Evolutionary conservation across 1,139 yeast species (phyloP).

Genomic region (Lodderomyces metapsilosis): DNA sequence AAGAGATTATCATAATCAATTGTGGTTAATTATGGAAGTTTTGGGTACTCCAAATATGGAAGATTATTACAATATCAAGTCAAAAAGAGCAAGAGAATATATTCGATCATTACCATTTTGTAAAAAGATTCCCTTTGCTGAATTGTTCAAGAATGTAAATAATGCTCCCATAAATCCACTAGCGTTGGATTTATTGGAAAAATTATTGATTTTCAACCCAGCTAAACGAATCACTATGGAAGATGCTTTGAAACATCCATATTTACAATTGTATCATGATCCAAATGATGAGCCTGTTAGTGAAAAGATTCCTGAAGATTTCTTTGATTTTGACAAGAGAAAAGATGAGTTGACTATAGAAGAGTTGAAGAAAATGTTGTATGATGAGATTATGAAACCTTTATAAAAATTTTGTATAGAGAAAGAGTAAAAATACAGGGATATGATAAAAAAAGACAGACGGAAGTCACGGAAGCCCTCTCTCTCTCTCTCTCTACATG

Average conservation of each 20-base stretch:
- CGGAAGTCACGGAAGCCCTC: not conserved
- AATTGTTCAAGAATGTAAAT: constrained; percentile 38
- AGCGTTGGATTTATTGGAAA: constrained; percentile 62
- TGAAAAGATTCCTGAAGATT: constrained; percentile 53
- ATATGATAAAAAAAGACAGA: too few relatives aligned
- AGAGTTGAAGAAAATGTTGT: constrained; percentile 53
- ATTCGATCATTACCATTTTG: constrained; percentile 58
- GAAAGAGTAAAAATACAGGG: not conserved
- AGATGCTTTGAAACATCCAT: constrained; percentile 68
- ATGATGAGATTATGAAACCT: constrained; percentile 52
- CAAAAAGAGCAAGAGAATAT: constrained; percentile 61
- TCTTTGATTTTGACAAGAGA: constrained; percentile 60
- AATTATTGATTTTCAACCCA: constrained; percentile 63
- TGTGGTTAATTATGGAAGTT: constrained; percentile 57
- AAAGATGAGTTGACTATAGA: constrained; percentile 48
- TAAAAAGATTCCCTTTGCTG: constrained; percentile 43
- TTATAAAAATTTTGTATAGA: constrained; percentile 13
- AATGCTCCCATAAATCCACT: constrained; percentile 41
- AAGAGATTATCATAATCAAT: constrained; percentile 65
- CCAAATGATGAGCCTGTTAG: constrained; percentile 72
- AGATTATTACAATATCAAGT: constrained; percentile 56
- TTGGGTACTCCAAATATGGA: constrained; percentile 64
- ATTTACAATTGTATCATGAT: constrained; percentile 64
- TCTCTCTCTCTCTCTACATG: not conserved
- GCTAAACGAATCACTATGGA: constrained; percentile 60